Evolutionary conservation across 768 basidiomycete genomes (phyloP).

Genomic region (Tulasnella sp.): DNA sequence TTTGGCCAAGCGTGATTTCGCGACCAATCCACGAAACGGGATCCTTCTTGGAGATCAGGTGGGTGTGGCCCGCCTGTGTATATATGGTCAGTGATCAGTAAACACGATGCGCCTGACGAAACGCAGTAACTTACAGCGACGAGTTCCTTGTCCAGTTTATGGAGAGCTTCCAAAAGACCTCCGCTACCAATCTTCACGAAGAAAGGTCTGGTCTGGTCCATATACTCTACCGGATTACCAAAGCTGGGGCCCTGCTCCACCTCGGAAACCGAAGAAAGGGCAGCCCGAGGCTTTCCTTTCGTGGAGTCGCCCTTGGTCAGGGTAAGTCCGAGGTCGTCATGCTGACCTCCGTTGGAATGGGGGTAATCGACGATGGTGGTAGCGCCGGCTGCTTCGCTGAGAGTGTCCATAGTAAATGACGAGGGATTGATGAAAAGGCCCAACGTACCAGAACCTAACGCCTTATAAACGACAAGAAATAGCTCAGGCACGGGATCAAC

Average conservation of each 20-base stretch:
- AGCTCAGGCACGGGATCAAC: too few species aligned
- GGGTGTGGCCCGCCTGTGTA: constrained; percentile 41
- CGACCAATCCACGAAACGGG: constrained; percentile 59
- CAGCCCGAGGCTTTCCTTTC: background rate
- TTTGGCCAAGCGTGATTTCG: constrained; percentile 56
- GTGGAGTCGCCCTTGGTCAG: too few species aligned
- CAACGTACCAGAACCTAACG: too few species aligned
- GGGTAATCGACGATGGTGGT: too few species aligned
- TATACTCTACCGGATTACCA: background rate
- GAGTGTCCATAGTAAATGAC: too few species aligned
- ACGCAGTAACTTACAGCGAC: constrained; percentile 30
- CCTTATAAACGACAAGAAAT: too few species aligned
- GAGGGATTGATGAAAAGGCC: too few species aligned
- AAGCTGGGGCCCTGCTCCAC: background rate
- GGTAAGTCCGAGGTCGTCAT: too few species aligned
- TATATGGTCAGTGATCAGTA: background rate
- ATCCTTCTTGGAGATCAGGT: constrained; percentile 52
- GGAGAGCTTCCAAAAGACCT: constrained; percentile 56
- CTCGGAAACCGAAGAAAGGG: background rate
- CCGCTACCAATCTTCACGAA: constrained; percentile 48
- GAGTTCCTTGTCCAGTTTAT: constrained; percentile 56
- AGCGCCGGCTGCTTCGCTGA: too few species aligned
- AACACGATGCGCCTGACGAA: too few species aligned
- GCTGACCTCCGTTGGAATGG: too few species aligned
- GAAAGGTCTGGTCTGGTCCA: constrained; percentile 40